These are phyloP conservation scores for Thalassiosira mediterranea DNA, from an alignment of 352 stramenopile genomes.

Conservation along the genomic window DNA sequence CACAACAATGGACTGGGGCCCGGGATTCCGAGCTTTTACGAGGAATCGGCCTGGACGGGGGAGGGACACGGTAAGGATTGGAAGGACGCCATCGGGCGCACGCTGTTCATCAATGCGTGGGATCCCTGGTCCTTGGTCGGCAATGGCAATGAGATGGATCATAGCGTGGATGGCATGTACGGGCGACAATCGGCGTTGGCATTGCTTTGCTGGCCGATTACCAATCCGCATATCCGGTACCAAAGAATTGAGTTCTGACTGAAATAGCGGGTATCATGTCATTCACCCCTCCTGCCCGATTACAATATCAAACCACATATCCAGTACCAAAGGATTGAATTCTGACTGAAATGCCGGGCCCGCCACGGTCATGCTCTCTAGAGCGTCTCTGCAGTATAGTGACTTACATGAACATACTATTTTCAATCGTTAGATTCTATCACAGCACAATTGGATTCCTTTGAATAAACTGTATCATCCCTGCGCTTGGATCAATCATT, in stretches of 20 bases:
- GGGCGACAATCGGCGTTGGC: slow-evolving; percentile 14
- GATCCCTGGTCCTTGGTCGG: slow-evolving; percentile 24
- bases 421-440: no score
- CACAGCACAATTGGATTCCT: no score
- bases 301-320: slow-evolving; percentile 23
- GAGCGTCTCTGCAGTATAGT: no score
- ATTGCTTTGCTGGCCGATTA: slow-evolving; percentile 26
- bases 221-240: slow-evolving; percentile 22
- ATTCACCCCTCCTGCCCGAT: slow-evolving; percentile 20
- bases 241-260: slow-evolving; percentile 11
- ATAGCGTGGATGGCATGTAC: slow-evolving; percentile 20
- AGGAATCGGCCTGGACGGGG: slow-evolving; percentile 16
- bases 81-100: slow-evolving; percentile 15
- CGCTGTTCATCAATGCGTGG: slow-evolving; percentile 31
- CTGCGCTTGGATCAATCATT: no score
- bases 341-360: background rate
- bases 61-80: slow-evolving; percentile 11
- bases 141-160: slow-evolving; percentile 27
- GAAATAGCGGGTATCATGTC: background rate
- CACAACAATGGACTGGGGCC: slow-evolving; percentile 22
- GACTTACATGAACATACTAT: no score
- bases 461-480: no score
- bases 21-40: slow-evolving; percentile 24
- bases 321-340: slow-evolving; percentile 18
- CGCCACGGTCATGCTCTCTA: no score